A percentile compares a stretch with the other conserved stretches of the same genome.
These are phyloP conservation scores for Saturnispora diversa DNA, from an alignment of 805 yeast species.

Conservation along the genomic window DNA sequence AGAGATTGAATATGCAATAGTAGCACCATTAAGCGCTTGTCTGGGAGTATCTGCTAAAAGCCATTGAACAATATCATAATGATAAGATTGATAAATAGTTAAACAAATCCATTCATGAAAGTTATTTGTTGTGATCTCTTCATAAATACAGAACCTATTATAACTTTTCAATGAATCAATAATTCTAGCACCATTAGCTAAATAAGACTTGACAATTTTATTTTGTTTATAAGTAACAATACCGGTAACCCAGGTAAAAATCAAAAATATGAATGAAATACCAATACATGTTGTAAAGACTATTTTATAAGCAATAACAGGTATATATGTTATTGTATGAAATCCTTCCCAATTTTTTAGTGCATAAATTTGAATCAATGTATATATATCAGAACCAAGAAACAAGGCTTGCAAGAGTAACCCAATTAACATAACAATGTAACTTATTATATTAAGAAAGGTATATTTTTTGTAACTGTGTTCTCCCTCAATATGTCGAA, in stretches of 20 bases:
- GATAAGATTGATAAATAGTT: constrained; percentile 54
- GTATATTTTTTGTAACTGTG: constrained; percentile 31
- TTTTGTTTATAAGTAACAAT: constrained; percentile 47
- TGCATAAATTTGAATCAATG: constrained; percentile 66
- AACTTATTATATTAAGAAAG: constrained; percentile 37
- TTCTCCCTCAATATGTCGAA: constrained; percentile 23
- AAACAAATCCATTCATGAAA: constrained; percentile 63
- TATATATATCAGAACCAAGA: constrained; percentile 65
- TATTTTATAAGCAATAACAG: constrained; percentile 25
- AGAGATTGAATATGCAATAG: constrained; percentile 48
- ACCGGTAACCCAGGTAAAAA: constrained; percentile 54
- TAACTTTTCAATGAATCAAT: constrained; percentile 51
- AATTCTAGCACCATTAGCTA: constrained; percentile 54
- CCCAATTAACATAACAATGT: constrained; percentile 32
- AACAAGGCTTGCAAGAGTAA: constrained; percentile 45
- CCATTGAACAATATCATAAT: constrained; percentile 50
- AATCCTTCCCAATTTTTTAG: constrained; percentile 39
- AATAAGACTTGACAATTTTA: constrained; percentile 62
- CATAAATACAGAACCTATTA: constrained; percentile 64
- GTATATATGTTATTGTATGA: constrained; percentile 29
- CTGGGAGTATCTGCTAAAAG: constrained; percentile 80
- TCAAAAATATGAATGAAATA: constrained; percentile 50
- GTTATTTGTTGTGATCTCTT: constrained; percentile 57
- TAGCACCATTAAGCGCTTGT: constrained; percentile 74
- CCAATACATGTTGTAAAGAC: constrained; percentile 58